Evolutionary conservation across 768 basidiomycete species (phyloP), one percentile per base, ranked within the genome.

Genomic region (Rhizopogon salebrosus): DNA sequence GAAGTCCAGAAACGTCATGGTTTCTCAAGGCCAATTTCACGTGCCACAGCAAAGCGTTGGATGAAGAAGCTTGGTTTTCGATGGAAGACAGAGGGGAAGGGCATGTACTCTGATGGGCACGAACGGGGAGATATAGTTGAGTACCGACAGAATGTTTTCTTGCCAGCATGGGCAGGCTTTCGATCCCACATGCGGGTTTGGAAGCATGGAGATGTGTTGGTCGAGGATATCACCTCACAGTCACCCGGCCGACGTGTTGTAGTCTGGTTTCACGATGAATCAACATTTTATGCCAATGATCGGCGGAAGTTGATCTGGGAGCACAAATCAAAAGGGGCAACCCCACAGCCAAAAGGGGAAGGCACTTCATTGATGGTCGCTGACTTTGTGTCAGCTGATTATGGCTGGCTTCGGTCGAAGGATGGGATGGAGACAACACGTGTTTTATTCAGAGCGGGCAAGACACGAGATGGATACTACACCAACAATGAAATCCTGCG

Each of bases 271-370:
- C 73, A 77, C 54, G 70, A 76, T 55, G 69, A 78, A 53, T 70
- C 67, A 3, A 68, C 58, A 1, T 75, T 75, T 56, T 74, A 74
- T 60, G 67, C 66, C 2, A 55, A 77, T 61, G 70, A 77, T 51
- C 56, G 62, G 0, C 56, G 64, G 1, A 53, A 53, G n/a, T 62
- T 42, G 1, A 8, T 53, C 4, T 74, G 71, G 71, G 51, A 49
- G n/a, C n/a, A 43, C 39, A 4, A 48, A 37, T 18, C 52, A 53
- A 9, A 49, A 13, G 6, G 41, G 56, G 22, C 55, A 3, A 49
- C 51, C 3, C 71, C 66, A 16, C 62, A 49, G 6, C 64, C 59
- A 42, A 74, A 75, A 48, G 74, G 72, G 1, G 67, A 74, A 43
- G 74, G 71, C 0, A 7, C 27, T n/a, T 62, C 64, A 8, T 14